phyloP scores from a whole-genome alignment of 805 yeast genomes.

The Wickerhamiella galacta region DNA sequence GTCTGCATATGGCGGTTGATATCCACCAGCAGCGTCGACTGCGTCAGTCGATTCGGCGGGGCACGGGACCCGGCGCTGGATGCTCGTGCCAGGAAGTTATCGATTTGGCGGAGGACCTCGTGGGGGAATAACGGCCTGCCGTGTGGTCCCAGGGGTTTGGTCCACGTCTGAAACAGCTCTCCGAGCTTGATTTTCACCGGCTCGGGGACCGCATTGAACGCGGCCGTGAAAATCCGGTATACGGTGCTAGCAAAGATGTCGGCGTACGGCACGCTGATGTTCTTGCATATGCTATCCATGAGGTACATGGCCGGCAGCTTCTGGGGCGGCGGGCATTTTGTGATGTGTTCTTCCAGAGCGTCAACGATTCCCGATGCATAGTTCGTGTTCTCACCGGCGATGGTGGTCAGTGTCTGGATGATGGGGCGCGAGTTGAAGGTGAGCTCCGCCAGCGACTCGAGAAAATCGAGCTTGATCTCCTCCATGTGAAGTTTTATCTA shows the following conservation, averaged over 20 bases:
- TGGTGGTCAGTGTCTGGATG: slow-evolving; percentile 63
- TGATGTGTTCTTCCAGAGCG: slow-evolving; percentile 59
- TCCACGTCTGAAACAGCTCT: slow-evolving; percentile 80
- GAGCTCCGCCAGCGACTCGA: slow-evolving; percentile 51
- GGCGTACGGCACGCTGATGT: slow-evolving; percentile 82
- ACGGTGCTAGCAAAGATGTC: slow-evolving; percentile 53
- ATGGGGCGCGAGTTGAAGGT: slow-evolving; percentile 84
- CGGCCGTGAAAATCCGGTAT: slow-evolving; percentile 52
- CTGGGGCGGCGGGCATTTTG: slow-evolving; percentile 61
- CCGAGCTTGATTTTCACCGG: slow-evolving; percentile 55
- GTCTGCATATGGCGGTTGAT: slow-evolving; percentile 16
- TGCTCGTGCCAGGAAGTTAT: slow-evolving; percentile 35
- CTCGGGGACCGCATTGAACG: slow-evolving; percentile 67
- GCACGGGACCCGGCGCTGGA: neutral
- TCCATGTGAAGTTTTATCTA: slow-evolving; percentile 8
- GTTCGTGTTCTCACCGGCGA: slow-evolving; percentile 71
- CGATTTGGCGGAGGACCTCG: slow-evolving; percentile 55
- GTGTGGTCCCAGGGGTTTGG: slow-evolving; percentile 40
- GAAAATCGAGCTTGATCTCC: slow-evolving; percentile 42
- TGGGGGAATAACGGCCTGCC: slow-evolving; percentile 55
- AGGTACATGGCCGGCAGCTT: slow-evolving; percentile 74
- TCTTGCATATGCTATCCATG: slow-evolving; percentile 81
- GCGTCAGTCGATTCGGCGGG: slow-evolving; percentile 11
- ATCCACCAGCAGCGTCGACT: slow-evolving; percentile 17
- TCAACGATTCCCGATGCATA: slow-evolving; percentile 63